Evolutionary conservation across 2,329 filamentous ascomycete genomes (phyloP).

Genomic region (Aureobasidium sp.): DNA sequence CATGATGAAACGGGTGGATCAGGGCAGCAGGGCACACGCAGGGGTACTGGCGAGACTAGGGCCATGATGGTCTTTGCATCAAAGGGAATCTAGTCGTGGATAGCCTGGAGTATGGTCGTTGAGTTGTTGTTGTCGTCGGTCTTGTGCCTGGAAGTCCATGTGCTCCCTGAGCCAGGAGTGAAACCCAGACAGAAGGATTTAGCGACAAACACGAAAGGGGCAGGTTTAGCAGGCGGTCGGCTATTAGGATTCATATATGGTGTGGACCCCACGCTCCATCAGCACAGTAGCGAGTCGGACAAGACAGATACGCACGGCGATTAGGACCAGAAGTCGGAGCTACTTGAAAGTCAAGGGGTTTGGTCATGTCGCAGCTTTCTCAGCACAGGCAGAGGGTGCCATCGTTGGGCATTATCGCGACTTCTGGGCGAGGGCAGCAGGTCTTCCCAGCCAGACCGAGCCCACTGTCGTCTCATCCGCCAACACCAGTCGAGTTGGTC

Average conservation of each 20-base stretch:
- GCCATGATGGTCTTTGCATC: background rate
- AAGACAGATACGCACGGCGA: background rate
- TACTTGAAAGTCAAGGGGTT: background rate
- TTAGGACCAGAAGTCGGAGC: background rate
- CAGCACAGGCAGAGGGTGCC: constrained; percentile 4
- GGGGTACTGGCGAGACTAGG: constrained; percentile 2
- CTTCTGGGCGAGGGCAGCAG: background rate
- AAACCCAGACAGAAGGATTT: background rate
- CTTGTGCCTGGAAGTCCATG: background rate
- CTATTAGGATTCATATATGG: constrained; percentile 1
- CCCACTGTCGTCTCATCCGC: constrained; percentile 11
- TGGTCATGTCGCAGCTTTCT: constrained; percentile 7
- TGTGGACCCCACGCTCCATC: background rate
- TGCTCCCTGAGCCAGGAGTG: background rate
- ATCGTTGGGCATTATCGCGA: background rate
- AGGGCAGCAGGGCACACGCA: constrained; percentile 7
- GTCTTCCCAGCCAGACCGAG: background rate
- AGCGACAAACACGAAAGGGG: constrained; percentile 6
- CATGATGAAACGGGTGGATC: background rate
- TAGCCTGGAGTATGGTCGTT: background rate
- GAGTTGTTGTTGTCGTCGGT: background rate
- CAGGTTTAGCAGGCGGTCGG: background rate
- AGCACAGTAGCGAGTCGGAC: constrained; percentile 5
- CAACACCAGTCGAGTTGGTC: background rate
- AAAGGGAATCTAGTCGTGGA: background rate